A percentile compares a stretch with the other conserved stretches of the same genome.
Conservation (phyloP, 306 rosid genomes). For the Dalbergia cultrata region DNA sequence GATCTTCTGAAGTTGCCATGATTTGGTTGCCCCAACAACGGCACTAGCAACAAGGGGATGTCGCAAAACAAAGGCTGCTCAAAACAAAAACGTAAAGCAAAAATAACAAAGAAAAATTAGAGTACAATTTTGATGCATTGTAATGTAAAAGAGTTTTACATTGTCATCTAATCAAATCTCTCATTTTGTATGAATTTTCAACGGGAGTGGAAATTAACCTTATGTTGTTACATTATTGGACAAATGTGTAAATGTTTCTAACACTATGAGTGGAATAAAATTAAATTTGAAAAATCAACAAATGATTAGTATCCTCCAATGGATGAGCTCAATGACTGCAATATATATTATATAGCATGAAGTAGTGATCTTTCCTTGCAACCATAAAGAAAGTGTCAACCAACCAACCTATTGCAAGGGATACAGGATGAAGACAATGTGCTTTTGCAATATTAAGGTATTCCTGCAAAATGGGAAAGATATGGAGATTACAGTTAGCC, state of each 20-base stretch:
- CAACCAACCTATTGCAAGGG: constrained; percentile 85
- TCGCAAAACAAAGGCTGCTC: constrained; percentile 88
- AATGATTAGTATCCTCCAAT: background rate
- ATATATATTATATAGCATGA: constrained; percentile 24
- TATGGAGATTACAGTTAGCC: constrained; percentile 38
- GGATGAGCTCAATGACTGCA: constrained; percentile 8
- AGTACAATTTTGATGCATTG: too few relatives aligned
- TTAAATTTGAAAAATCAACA: background rate
- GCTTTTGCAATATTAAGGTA: constrained; percentile 65
- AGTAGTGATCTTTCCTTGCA: too few relatives aligned
- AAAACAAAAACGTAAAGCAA: constrained; percentile 12
- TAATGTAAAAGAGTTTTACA: too few relatives aligned
- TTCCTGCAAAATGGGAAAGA: constrained; percentile 64
- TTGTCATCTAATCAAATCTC: too few relatives aligned
- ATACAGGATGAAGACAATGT: constrained; percentile 78
- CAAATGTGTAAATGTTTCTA: too few relatives aligned
- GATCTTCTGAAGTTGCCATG: constrained; percentile 81
- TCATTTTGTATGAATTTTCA: too few relatives aligned
- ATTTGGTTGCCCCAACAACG: constrained; percentile 83
- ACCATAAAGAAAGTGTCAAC: too few relatives aligned
- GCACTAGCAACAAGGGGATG: constrained; percentile 90
- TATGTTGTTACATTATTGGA: too few relatives aligned
- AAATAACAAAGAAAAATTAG: constrained; percentile 13
- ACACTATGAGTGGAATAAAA: too few relatives aligned
- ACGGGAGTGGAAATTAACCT: too few relatives aligned